Percentiles rank a stretch among this genome's conserved stretches.
These are phyloP conservation scores for Avicennia marina DNA, from an alignment of 257 asterid genomes.

Conservation along the genomic window DNA sequence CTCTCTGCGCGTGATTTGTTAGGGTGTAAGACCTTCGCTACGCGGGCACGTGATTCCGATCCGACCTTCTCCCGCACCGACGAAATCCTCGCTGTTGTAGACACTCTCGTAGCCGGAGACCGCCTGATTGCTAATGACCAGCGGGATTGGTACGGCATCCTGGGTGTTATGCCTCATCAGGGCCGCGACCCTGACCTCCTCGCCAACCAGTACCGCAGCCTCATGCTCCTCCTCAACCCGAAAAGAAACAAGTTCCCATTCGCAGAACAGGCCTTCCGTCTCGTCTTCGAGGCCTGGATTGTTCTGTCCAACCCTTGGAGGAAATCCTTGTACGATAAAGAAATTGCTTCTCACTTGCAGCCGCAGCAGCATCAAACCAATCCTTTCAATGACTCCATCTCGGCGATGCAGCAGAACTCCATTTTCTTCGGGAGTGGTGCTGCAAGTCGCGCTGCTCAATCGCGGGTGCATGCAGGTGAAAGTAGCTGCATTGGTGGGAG, in stretches of 20 bases:
- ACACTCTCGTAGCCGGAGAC: slow-evolving; percentile 67
- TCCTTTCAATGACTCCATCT: slow-evolving; percentile 10
- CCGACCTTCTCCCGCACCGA: slow-evolving; percentile 47
- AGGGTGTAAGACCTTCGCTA: slow-evolving; percentile 62
- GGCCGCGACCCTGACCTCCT: slow-evolving; percentile 46
- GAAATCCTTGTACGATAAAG: slow-evolving; percentile 49
- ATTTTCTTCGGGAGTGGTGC: slow-evolving; percentile 18
- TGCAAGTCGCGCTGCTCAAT: slow-evolving; percentile 18
- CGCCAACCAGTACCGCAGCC: slow-evolving; percentile 46
- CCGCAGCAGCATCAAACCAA: slow-evolving; percentile 23
- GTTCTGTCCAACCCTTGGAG: slow-evolving; percentile 51
- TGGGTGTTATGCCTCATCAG: slow-evolving; percentile 44
- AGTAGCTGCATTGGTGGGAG: slow-evolving; percentile 12
- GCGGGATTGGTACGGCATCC: slow-evolving; percentile 67
- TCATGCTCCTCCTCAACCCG: slow-evolving; percentile 49
- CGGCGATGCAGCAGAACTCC: slow-evolving; percentile 24
- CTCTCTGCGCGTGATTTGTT: slow-evolving; percentile 48
- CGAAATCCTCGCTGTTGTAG: slow-evolving; percentile 62
- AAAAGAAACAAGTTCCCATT: slow-evolving; percentile 49
- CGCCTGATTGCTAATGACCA: slow-evolving; percentile 45
- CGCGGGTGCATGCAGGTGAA: slow-evolving; percentile 23
- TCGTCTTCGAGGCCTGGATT: slow-evolving; percentile 60
- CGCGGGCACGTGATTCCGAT: slow-evolving; percentile 65
- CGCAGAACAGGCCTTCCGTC: slow-evolving; percentile 63
- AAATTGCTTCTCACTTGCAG: slow-evolving; percentile 26